Conservation (phyloP, 352 stramenopile species). For the Blastocystis sp. region DNA sequence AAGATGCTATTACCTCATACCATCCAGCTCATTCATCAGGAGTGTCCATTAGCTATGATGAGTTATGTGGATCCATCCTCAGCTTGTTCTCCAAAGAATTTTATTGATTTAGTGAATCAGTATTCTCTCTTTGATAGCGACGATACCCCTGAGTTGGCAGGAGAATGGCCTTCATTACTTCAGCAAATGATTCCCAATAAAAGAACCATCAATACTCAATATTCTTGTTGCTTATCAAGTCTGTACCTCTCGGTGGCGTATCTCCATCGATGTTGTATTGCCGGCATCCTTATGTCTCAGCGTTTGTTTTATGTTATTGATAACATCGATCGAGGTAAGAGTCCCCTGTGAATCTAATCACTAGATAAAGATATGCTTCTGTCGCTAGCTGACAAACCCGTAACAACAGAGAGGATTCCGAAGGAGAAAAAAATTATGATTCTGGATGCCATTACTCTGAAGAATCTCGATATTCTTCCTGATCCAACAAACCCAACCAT, state of each 20-base stretch:
- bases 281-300: neutral
- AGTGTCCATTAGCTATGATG: slow-evolving; percentile 57
- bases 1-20: slow-evolving; percentile 76
- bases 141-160: slow-evolving; percentile 73
- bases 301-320: slow-evolving; percentile 70
- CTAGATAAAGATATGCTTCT: slow-evolving; percentile 75
- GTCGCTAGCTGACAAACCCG: neutral
- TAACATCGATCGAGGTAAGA: slow-evolving; percentile 74
- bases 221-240: neutral
- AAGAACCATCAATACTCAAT: slow-evolving; percentile 71
- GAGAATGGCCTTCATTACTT: slow-evolving; percentile 74
- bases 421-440: slow-evolving; percentile 75
- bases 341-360: slow-evolving; percentile 74
- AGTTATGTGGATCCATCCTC: slow-evolving; percentile 4
- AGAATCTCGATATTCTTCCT: slow-evolving; percentile 90
- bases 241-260: neutral
- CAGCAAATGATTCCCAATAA: slow-evolving; percentile 74
- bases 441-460: slow-evolving; percentile 90
- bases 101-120: slow-evolving; percentile 73
- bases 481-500: slow-evolving; percentile 85
- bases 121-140: slow-evolving; percentile 13
- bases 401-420: slow-evolving; percentile 14
- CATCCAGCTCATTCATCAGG: slow-evolving; percentile 78
- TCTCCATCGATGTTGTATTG: slow-evolving; percentile 21
- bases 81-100: slow-evolving; percentile 73